Conservation (phyloP, 1,284 basidiomycete genomes). For the Taiwanofungus camphoratus region DNA sequence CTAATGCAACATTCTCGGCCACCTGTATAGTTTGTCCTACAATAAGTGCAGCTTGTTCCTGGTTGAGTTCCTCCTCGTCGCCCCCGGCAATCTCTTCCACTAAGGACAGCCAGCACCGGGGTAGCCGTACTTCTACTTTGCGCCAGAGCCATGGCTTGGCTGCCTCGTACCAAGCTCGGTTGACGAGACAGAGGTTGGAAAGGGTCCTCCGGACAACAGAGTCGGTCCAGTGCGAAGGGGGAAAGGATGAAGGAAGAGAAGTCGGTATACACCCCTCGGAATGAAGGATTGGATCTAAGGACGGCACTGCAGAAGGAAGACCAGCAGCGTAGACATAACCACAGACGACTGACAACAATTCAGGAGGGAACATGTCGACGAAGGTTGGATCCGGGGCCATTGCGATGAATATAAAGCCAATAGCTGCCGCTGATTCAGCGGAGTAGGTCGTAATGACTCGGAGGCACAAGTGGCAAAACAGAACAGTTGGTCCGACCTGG, state of each 20-base stretch:
- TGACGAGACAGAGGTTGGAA: constrained; percentile 64
- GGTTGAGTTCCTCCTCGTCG: constrained; percentile 42
- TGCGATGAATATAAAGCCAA: constrained; percentile 1
- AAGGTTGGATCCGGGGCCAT: constrained; percentile 17
- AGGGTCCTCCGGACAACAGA: constrained; percentile 55
- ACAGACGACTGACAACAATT: constrained; percentile 64
- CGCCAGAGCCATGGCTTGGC: constrained; percentile 80
- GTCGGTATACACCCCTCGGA: constrained; percentile 49
- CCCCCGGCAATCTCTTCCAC: constrained; percentile 70
- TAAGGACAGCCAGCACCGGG: constrained; percentile 72
- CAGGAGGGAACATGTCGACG: constrained; percentile 42
- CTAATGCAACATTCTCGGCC: constrained; percentile 53
- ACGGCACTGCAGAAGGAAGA: constrained; percentile 45
- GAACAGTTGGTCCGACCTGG: not conserved
- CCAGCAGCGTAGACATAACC: constrained; percentile 60
- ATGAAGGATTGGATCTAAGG: constrained; percentile 63
- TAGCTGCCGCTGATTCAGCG: not conserved
- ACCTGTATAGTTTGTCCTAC: constrained; percentile 58
- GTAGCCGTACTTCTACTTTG: constrained; percentile 72
- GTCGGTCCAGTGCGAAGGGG: constrained; percentile 63
- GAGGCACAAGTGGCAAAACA: not conserved
- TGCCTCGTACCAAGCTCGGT: constrained; percentile 67
- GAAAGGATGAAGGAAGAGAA: constrained; percentile 62
- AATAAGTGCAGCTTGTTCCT: constrained; percentile 53
- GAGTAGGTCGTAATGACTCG: not conserved